phyloP scores from a whole-genome alignment of 2,329 filamentous ascomycete genomes.

The Camillea tinctor region DNA sequence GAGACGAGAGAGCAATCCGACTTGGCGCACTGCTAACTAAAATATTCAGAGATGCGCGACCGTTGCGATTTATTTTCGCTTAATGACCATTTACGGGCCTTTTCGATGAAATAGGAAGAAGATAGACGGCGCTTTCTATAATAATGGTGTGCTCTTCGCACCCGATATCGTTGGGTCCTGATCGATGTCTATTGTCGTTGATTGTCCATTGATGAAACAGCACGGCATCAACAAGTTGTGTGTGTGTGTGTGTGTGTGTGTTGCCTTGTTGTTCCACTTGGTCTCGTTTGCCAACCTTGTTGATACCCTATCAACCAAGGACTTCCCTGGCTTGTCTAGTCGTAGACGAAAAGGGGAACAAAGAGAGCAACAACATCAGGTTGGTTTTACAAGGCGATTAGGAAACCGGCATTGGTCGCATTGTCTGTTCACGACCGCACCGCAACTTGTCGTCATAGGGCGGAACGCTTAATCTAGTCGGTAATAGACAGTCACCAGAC shows the following conservation, averaged over 20 bases:
- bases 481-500: slow-evolving; percentile 10
- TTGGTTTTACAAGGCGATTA: slow-evolving; percentile 9
- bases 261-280: slow-evolving; percentile 8
- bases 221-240: background rate
- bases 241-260: too few relatives aligned
- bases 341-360: slow-evolving; percentile 14
- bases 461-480: slow-evolving; percentile 14
- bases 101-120: background rate
- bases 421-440: slow-evolving; percentile 13
- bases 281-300: slow-evolving; percentile 18
- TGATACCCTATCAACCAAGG: slow-evolving; percentile 26
- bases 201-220: background rate
- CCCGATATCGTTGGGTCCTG: background rate
- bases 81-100: background rate
- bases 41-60: background rate
- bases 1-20: background rate
- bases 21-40: background rate
- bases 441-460: slow-evolving; percentile 14
- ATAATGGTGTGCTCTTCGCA: background rate
- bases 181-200: background rate
- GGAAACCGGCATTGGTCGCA: slow-evolving; percentile 8
- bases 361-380: slow-evolving; percentile 11
- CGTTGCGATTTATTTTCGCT: background rate
- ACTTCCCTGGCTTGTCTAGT: slow-evolving; percentile 17
- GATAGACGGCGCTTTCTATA: background rate